Evolutionary conservation across 106 monocot genomes (phyloP).

Genomic region (Hemerocallis citrina): DNA sequence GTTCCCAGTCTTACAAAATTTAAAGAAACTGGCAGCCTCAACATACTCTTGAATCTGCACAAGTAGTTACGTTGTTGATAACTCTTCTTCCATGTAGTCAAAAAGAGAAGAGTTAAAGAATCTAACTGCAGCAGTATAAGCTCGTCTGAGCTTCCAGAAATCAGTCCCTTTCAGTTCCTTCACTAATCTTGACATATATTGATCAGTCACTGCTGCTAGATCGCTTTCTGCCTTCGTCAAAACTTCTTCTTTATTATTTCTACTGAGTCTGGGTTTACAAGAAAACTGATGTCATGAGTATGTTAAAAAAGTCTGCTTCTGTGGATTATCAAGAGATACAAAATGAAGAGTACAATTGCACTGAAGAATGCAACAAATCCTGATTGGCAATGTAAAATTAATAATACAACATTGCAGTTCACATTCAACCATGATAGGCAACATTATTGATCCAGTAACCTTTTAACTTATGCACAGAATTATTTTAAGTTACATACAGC

Average conservation of each 20-base stretch:
- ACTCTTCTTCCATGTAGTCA: neutral
- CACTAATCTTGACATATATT: constrained; percentile 78
- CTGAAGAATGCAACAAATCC: neutral
- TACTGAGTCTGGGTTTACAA: constrained; percentile 52
- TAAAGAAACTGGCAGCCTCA: constrained; percentile 84
- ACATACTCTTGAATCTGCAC: constrained; percentile 92
- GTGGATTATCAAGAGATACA: neutral
- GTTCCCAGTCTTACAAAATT: constrained; percentile 56
- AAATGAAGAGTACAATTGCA: neutral
- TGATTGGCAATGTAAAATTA: neutral
- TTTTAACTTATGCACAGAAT: neutral
- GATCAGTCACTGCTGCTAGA: constrained; percentile 56
- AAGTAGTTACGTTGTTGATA: neutral
- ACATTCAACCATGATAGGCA: neutral
- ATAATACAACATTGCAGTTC: neutral
- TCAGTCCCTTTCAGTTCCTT: constrained; percentile 87
- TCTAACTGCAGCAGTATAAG: constrained; percentile 81
- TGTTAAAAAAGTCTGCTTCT: neutral
- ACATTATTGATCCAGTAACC: neutral
- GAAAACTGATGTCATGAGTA: neutral
- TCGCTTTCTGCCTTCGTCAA: constrained; percentile 83
- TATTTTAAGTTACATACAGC: neutral
- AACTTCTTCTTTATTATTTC: constrained; percentile 81
- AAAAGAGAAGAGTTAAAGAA: neutral
- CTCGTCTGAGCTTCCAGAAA: constrained; percentile 96